Evolutionary conservation across 441 rosid species (phyloP).

Genomic region (Croton laevigatus): DNA sequence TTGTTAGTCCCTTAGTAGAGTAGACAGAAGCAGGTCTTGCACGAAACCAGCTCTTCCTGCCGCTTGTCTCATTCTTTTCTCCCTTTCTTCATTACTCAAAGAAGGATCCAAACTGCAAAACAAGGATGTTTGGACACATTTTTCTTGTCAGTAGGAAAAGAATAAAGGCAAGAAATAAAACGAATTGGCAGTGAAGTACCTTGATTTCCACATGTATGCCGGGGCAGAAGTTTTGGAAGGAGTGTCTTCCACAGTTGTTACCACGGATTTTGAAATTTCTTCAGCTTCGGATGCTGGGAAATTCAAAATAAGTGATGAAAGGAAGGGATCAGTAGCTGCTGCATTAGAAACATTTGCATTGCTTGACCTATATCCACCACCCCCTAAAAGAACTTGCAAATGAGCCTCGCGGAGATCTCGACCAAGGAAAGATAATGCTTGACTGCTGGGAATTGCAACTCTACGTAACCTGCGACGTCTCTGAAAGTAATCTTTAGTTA

Average conservation of each 20-base stretch:
- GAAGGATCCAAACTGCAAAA: slow-evolving; percentile 53
- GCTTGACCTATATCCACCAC: slow-evolving; percentile 51
- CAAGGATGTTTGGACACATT: neutral
- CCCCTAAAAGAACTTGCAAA: slow-evolving; percentile 57
- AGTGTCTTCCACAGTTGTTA: slow-evolving; percentile 31
- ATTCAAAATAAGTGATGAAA: slow-evolving; percentile 53
- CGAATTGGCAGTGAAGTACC: slow-evolving; percentile 28
- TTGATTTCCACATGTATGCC: slow-evolving; percentile 46
- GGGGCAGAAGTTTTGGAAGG: slow-evolving; percentile 34
- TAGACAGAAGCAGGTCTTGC: slow-evolving; percentile 53
- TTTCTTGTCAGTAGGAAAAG: neutral
- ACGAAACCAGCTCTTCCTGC: slow-evolving; percentile 50
- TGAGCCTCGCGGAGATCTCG: slow-evolving; percentile 62
- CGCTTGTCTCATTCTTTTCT: slow-evolving; percentile 51
- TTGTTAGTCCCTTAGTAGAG: slow-evolving; percentile 35
- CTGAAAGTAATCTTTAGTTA: slow-evolving; percentile 55
- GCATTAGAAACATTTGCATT: slow-evolving; percentile 40
- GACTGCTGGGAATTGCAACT: slow-evolving; percentile 54
- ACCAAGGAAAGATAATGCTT: slow-evolving; percentile 48
- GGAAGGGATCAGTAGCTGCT: slow-evolving; percentile 48
- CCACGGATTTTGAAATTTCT: slow-evolving; percentile 51
- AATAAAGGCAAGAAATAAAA: neutral
- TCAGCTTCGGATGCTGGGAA: slow-evolving; percentile 57
- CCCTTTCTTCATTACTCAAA: slow-evolving; percentile 54
- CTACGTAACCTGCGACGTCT: slow-evolving; percentile 53